Evolutionary conservation across 2,329 filamentous ascomycete species (phyloP).

Genomic region (Blastomyces silverae): DNA sequence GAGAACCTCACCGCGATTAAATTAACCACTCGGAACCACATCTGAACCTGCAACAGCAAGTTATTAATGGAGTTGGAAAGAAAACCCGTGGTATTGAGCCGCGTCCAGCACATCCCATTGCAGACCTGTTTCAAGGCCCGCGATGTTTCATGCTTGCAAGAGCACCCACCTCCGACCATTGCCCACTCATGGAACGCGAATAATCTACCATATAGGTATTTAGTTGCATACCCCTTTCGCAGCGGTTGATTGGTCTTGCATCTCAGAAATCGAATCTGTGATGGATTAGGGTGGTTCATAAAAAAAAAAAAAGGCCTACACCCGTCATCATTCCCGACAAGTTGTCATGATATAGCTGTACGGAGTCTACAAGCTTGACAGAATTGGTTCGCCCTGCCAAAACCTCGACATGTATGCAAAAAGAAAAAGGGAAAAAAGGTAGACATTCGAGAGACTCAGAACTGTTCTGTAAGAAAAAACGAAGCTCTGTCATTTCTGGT

Average conservation of each 20-base stretch:
- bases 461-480: neutral
- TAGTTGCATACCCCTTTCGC: neutral
- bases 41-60: neutral
- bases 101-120: neutral
- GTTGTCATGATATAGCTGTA: neutral
- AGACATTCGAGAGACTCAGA: neutral
- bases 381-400: neutral
- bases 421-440: neutral
- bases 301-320: neutral
- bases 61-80: neutral
- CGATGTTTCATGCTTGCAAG: neutral
- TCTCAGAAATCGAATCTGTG: neutral
- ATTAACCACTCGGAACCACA: neutral
- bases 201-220: neutral
- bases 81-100: neutral
- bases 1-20: neutral
- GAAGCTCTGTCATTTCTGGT: neutral
- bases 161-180: neutral
- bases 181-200: neutral
- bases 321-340: neutral
- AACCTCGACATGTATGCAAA: neutral
- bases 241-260: neutral
- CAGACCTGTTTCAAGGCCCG: neutral
- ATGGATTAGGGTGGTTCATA: neutral
- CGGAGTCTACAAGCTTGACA: neutral